Base-by-base conservation (phyloP, 2,329 filamentous ascomycete species). In the Epichloe sp. region DNA sequence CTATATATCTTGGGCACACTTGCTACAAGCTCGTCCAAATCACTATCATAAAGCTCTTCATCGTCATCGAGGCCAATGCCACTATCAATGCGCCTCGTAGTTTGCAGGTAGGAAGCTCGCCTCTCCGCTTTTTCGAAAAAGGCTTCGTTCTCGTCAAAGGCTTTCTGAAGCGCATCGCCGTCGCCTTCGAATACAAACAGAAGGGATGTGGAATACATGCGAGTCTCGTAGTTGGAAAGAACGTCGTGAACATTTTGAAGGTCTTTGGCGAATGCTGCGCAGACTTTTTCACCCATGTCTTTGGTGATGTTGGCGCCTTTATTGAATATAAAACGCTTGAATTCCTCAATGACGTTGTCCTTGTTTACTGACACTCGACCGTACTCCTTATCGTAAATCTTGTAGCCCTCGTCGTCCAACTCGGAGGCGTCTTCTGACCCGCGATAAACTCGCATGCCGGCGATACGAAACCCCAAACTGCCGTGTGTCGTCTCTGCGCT, bases 121-220 rank as follows among this genome's bases (percentile, higher is more conserved):
- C 55, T 59, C 14, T 59, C 55, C 75, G 77, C 80, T 72, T 83
- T 54, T 71, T 70, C 52, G 67, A 78, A 54, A 63, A 70, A 59
- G 58, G 67, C 56, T 68, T 76, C 68, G 64, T 76, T 71, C 77
- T 80, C 59, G 65, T 78, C 68, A 34, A 81, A 74, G 36, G 76
- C 77, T 2, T 61, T 64, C 49, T 68, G 66, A 41, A 84, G 68
- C 5, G 77, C 72, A 4, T 69, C 63, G 21, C 79, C 80, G 47
- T 84, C 78, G 23, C 80, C 80, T 59, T 84, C 80, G 38, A 80
- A 83, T 2, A 82, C 74, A 53, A 84, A 82, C 0, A 84, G 71
- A 23, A 84, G 64, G 50, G 77, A 80, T 0, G 77, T 67, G 11
- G 78, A 84, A 62, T 78, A 84, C 79, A 83, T 84, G 56, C 79